These are phyloP conservation scores for Plasmodium gallinaceum DNA, from an alignment of 169 alveolate genomes.

Conservation along the genomic window DNA sequence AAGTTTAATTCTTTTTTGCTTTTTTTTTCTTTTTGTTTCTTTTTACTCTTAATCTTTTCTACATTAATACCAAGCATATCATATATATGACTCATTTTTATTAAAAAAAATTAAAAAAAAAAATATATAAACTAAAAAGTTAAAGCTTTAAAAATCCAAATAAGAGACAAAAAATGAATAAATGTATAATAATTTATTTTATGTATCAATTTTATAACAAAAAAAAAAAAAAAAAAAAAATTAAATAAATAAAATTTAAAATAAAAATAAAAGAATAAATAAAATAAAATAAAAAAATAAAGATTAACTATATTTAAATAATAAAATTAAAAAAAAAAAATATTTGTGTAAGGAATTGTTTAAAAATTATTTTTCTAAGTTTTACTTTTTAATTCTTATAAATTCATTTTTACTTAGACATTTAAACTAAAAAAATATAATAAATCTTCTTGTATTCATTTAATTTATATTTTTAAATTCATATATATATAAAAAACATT, in stretches of 20 bases:
- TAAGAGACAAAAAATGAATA: background rate
- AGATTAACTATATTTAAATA: too few relatives aligned
- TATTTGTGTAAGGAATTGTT: too few relatives aligned
- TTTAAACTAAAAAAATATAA: too few relatives aligned
- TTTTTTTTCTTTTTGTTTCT: constrained; percentile 70
- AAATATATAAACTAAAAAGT: background rate
- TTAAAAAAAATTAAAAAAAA: background rate
- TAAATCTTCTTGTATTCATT: too few relatives aligned
- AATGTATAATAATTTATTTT: background rate
- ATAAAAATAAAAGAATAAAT: background rate
- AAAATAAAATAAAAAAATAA: background rate
- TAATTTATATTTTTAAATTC: too few relatives aligned
- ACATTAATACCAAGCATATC: constrained; percentile 76
- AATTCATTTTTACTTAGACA: too few relatives aligned
- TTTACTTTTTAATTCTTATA: too few relatives aligned
- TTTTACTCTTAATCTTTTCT: constrained; percentile 63
- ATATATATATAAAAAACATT: too few relatives aligned
- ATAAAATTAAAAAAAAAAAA: too few relatives aligned
- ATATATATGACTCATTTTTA: constrained; percentile 75
- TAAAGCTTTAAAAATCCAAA: background rate
- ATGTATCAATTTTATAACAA: background rate
- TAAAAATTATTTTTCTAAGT: too few relatives aligned
- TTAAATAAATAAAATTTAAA: too few relatives aligned
- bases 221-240: background rate
- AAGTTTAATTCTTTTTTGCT: constrained; percentile 60